A percentile compares a stretch with the other conserved stretches of the same genome.
Evolutionary conservation across 352 stramenopile species (phyloP).

Genomic region (Pythium brachiatum): DNA sequence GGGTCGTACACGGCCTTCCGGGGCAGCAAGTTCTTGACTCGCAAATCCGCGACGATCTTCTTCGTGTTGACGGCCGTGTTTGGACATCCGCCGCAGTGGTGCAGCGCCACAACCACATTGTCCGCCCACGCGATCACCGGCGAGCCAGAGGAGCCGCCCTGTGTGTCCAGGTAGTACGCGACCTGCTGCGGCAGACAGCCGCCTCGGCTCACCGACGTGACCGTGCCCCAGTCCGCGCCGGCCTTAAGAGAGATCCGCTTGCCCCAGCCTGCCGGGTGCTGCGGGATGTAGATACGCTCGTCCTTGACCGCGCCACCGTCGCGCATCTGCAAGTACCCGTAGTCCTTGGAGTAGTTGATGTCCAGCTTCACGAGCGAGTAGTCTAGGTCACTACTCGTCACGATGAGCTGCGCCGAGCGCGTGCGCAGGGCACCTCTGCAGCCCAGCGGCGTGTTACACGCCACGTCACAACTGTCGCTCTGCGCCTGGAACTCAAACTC

Average conservation of each 20-base stretch:
- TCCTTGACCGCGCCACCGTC: conserved; percentile 37
- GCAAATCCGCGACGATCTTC: conserved; percentile 59
- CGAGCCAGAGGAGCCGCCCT: conserved; percentile 67
- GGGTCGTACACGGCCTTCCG: conserved; percentile 34
- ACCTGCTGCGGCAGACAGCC: conserved; percentile 56
- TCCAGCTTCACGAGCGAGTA: conserved; percentile 71
- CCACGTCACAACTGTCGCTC: conserved; percentile 29
- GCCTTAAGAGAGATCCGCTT: conserved; percentile 68
- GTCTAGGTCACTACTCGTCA: conserved; percentile 37
- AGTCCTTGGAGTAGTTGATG: conserved; percentile 41
- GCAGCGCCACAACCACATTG: conserved; percentile 62
- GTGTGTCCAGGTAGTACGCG: conserved; percentile 68
- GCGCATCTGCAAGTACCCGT: conserved; percentile 59
- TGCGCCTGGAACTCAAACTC: conserved; percentile 67
- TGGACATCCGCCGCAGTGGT: conserved; percentile 74
- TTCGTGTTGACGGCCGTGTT: conserved; percentile 74
- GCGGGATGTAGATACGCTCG: conserved; percentile 60
- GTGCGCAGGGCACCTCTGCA: conserved; percentile 40
- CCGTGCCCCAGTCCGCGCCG: conserved; percentile 31
- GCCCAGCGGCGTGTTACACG: conserved; percentile 32
- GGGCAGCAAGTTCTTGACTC: conserved; percentile 36
- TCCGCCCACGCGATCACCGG: conserved; percentile 55
- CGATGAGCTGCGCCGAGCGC: conserved; percentile 37
- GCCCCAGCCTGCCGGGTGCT: conserved; percentile 62
- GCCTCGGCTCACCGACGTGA: conserved; percentile 39